A percentile compares a stretch with the other conserved stretches of the same genome.
Evolutionary conservation across 2,329 filamentous ascomycete species (phyloP).

Genomic region (Pseudogymnoascus sp.): DNA sequence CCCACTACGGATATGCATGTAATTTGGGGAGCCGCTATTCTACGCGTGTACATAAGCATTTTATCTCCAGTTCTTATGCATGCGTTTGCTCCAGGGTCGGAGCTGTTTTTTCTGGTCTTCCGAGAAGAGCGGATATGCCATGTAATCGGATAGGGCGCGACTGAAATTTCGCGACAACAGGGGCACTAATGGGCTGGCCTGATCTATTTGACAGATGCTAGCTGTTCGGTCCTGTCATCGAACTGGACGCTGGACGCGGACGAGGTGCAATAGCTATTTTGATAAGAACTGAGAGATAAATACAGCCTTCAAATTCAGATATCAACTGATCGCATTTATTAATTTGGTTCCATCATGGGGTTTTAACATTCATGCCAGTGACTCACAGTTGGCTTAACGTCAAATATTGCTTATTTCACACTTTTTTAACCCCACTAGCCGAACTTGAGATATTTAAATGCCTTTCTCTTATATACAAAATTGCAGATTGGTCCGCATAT

Average conservation of each 20-base stretch:
- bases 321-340: not conserved
- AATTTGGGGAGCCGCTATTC: constrained; percentile 9
- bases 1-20: constrained; percentile 7
- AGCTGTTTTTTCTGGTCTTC: constrained; percentile 3
- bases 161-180: not conserved
- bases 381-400: not conserved
- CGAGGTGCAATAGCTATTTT: constrained; percentile 2
- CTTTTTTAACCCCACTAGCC: not conserved
- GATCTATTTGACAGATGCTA: not conserved
- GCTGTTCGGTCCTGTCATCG: not conserved
- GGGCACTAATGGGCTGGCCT: not conserved
- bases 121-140: not conserved
- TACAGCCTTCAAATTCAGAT: constrained; percentile 7
- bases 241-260: not conserved
- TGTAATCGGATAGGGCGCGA: constrained; percentile 2
- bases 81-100: constrained; percentile 5
- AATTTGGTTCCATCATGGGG: not conserved
- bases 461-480: constrained; percentile 2
- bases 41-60: constrained; percentile 7
- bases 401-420: not conserved
- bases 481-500: constrained; percentile 1
- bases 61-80: constrained; percentile 4
- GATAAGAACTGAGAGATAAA: constrained; percentile 8
- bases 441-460: not conserved
- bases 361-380: not conserved